Evolutionary conservation across 441 rosid genomes (phyloP).

Genomic region (Populus hybrid): DNA sequence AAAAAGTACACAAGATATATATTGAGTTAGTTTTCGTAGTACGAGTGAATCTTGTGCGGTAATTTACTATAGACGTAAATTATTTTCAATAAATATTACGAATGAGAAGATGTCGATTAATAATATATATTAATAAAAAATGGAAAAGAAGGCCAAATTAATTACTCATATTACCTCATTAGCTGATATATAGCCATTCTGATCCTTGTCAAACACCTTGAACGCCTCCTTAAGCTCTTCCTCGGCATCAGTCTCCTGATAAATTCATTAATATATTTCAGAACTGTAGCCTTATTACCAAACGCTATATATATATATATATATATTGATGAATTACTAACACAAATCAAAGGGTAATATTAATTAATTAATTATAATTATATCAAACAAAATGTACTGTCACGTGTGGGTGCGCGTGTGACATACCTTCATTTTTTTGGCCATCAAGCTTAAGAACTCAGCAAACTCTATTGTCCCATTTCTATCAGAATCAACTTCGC

Average conservation of each 20-base stretch:
- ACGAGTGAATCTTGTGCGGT: background rate
- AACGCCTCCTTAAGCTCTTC: slow-evolving; percentile 75
- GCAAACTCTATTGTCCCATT: slow-evolving; percentile 74
- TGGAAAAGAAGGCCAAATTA: background rate
- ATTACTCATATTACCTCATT: slow-evolving; percentile 41
- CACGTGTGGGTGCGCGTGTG: background rate
- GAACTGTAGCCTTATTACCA: background rate
- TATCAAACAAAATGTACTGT: background rate
- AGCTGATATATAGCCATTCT: slow-evolving; percentile 71
- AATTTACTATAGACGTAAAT: background rate
- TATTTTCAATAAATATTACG: background rate
- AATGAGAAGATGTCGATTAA: background rate
- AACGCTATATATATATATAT: too few species aligned
- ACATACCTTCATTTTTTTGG: slow-evolving; percentile 62
- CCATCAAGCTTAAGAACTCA: slow-evolving; percentile 75
- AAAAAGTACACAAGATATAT: background rate
- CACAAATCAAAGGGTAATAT: background rate
- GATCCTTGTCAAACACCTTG: slow-evolving; percentile 73
- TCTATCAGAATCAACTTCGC: slow-evolving; percentile 65
- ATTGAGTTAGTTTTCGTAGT: background rate
- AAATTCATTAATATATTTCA: background rate
- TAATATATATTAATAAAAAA: background rate
- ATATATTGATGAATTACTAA: background rate
- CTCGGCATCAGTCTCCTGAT: slow-evolving; percentile 59
- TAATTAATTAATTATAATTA: too few species aligned